Evolutionary conservation across 2,329 filamentous ascomycete genomes (phyloP).

Genomic region (Diplodia corticola): DNA sequence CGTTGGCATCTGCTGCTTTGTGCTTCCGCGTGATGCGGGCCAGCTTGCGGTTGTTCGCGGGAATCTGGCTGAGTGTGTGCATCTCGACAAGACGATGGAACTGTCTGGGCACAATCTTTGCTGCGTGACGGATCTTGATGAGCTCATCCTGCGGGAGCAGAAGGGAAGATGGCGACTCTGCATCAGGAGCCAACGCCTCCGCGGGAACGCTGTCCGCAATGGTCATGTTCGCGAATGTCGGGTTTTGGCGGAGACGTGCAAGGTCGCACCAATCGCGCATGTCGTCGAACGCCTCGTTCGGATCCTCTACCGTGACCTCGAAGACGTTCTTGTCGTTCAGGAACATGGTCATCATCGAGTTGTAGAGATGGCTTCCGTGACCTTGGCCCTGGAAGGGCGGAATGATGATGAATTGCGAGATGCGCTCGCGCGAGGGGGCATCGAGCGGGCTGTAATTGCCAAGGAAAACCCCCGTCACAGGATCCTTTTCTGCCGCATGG

Average conservation of each 20-base stretch:
- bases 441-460: constrained; percentile 51
- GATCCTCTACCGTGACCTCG: constrained; percentile 92
- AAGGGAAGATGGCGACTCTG: constrained; percentile 55
- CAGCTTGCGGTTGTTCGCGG: constrained; percentile 48
- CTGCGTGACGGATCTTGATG: constrained; percentile 54
- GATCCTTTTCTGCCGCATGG: constrained; percentile 28
- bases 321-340: constrained; percentile 66
- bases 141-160: constrained; percentile 60
- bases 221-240: constrained; percentile 58
- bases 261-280: constrained; percentile 76
- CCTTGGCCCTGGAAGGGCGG: constrained; percentile 82
- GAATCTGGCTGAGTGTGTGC: constrained; percentile 64
- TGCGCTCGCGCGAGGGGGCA: constrained; percentile 74
- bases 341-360: constrained; percentile 71
- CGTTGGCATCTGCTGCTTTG: constrained; percentile 56
- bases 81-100: constrained; percentile 75
- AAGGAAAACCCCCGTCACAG: neutral
- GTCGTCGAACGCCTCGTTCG: constrained; percentile 81
- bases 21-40: constrained; percentile 46
- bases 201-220: constrained; percentile 51
- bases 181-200: constrained; percentile 54
- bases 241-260: constrained; percentile 59
- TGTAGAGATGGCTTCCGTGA: constrained; percentile 78
- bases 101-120: constrained; percentile 76
- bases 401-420: constrained; percentile 91